Conservation (phyloP, 73 alveolate genomes). For the Breviolum minutum region DNA sequence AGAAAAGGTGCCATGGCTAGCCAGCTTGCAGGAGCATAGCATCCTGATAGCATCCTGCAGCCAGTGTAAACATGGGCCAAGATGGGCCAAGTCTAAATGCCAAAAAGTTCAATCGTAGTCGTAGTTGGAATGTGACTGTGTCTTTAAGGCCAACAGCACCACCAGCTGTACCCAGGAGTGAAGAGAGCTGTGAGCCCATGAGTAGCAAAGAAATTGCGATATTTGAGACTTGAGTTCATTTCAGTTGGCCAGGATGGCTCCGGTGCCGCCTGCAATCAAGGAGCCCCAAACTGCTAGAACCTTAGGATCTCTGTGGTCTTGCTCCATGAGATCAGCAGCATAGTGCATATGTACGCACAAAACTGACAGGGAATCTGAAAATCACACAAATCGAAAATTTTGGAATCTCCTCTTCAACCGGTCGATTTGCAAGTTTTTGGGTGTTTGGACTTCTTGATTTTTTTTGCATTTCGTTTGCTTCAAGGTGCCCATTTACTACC, state of each 20-base stretch:
- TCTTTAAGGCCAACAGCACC: neutral
- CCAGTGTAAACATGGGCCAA: too few relatives aligned
- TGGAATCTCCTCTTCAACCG: too few relatives aligned
- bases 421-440: too few relatives aligned
- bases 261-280: constrained; percentile 9
- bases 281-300: constrained; percentile 20
- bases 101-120: too few relatives aligned
- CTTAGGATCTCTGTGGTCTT: neutral
- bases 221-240: too few relatives aligned
- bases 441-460: neutral
- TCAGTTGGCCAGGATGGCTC: neutral
- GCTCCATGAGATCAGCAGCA: too few relatives aligned
- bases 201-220: too few relatives aligned
- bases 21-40: too few relatives aligned
- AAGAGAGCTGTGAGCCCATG: neutral
- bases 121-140: neutral
- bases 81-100: too few relatives aligned
- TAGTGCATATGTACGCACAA: neutral
- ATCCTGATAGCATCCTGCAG: too few relatives aligned
- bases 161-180: neutral
- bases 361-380: neutral
- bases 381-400: too few relatives aligned
- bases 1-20: neutral
- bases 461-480: neutral
- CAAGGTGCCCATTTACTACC: constrained; percentile 87